Evolutionary conservation across 2,329 filamentous ascomycete species (phyloP), one percentile per base, ranked within the genome.

Genomic region (Akanthomyces muscarius): DNA sequence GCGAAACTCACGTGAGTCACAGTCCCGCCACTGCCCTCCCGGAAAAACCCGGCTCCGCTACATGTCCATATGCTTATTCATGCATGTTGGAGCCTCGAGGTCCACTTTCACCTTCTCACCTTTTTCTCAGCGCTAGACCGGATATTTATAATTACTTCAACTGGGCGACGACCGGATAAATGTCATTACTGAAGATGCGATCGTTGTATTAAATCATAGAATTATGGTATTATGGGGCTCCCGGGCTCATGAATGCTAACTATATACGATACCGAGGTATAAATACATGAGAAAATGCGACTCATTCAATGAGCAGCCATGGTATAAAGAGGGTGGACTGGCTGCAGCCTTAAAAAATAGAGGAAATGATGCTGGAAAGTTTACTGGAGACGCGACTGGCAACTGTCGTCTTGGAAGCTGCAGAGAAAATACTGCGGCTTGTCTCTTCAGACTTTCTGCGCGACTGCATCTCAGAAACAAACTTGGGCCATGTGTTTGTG

Each of bases 1-100:
- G 66, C 65, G 65, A 68, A 30, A 51, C 68, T 76, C 75, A 77
- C 75, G 75, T 77, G 75, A 77, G 70, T 62, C 58, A 56, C n/a
- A 47, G 51, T 60, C 36, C 45, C 57, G 51, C 42, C 44, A 53
- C 30, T 62, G 63, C 63, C 63, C 63, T 64, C 44, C 36, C 59
- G 59, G 59, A 62, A 59, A 62, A 64, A 59, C 25, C 18, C 38
- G 45, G 16, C 61, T 47, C 54, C 61, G 45, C 38, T 28, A 3
- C 7, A 36, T 30, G 5, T 25, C 3, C 2, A 1, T 1, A 0
- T 48, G 59, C 51, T 62, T 55, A 62, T 51, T 62, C 51, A 62
- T 41, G 38, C 38, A 16, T 11, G 3, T 41, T 7, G 28, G 28
- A 36, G 33, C 33, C 7, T 36, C 33, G 6, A 7, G 10, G 18